A percentile compares a stretch with the other conserved stretches of the same genome.
Evolutionary conservation across 257 asterid genomes (phyloP).

Genomic region (Verbascum thapsus): DNA sequence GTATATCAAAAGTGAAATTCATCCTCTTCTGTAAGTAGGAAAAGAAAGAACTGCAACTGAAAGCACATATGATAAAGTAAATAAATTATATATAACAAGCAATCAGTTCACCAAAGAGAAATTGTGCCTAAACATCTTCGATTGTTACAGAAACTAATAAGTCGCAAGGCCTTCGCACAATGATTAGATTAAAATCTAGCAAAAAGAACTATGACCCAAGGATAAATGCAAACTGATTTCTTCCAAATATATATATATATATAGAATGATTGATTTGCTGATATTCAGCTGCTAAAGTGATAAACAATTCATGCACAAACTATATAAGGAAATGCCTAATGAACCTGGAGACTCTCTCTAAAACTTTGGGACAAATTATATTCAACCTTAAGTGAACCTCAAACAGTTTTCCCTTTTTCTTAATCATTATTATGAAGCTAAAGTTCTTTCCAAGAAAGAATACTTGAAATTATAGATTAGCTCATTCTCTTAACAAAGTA

Average conservation of each 20-base stretch:
- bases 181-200: too few species aligned
- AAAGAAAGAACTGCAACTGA: not conserved
- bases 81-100: not conserved
- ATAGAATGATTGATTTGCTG: too few species aligned
- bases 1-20: not conserved
- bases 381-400: too few species aligned
- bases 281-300: too few species aligned
- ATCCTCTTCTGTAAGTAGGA: not conserved
- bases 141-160: not conserved
- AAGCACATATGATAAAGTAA: not conserved
- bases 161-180: too few species aligned
- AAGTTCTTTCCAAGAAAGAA: too few species aligned
- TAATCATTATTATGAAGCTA: too few species aligned
- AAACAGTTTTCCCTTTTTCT: too few species aligned
- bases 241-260: not conserved
- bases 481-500: slow-evolving; percentile 6
- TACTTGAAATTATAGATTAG: not conserved
- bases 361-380: too few species aligned
- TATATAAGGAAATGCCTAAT: too few species aligned
- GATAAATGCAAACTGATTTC: slow-evolving; percentile 8
- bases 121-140: not conserved
- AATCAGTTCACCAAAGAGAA: slow-evolving; percentile 7
- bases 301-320: too few species aligned
- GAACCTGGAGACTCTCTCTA: too few species aligned
- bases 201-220: not conserved